Base-by-base conservation (phyloP, 139 green algal species). In the Diplosphaera chodatii region DNA sequence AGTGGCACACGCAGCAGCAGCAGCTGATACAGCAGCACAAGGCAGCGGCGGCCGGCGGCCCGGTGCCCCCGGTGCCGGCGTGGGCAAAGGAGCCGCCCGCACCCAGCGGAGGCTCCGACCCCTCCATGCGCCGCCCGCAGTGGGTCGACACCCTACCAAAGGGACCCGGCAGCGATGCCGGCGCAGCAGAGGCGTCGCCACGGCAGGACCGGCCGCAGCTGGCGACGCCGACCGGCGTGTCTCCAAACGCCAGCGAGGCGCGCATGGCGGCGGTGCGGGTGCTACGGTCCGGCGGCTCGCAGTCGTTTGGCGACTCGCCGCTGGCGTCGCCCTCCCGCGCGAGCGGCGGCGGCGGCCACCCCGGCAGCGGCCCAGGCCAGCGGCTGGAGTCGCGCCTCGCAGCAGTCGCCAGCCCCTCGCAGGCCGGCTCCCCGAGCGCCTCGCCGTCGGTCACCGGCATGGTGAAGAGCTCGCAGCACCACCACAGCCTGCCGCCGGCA, bases 1-100 rank as follows among this genome's bases (percentile, higher is more conserved):
- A 40, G 63, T 27, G 6, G 18, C 21, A 67, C 29, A n/a, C 37
- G 63, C 63, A 67, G 63, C 29, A 67, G 63, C 63, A 67, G 63
- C n/a, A 37, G 27, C 63, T 59, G 48, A 10, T 59, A 18, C 48
- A 59, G 48, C 48, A 59, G 48, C 48, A 59, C 48, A 59, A 18
- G 18, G 48, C 48, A 3, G 48, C 48, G 48, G 48, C 48, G 16
- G 48, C 48, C 13, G 48, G 48, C 16, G 16, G 48, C 16, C 10
- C 48, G 48, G 16, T 25, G 18, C 48, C 48, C 13, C 13, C 48
- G 48, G 48, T 59, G 48, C 48, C 48, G 48, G 48, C 48, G 13
- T 59, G 48, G 48, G 48, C 48, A 3, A n/a, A n/a, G n/a, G 48
- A 21, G 48, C 16, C 16, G 16, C 16, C 48, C 18, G 48, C 48